phyloP scores from a whole-genome alignment of 202 grass and related monocot genomes.

The Hordeum pubiflorum region DNA sequence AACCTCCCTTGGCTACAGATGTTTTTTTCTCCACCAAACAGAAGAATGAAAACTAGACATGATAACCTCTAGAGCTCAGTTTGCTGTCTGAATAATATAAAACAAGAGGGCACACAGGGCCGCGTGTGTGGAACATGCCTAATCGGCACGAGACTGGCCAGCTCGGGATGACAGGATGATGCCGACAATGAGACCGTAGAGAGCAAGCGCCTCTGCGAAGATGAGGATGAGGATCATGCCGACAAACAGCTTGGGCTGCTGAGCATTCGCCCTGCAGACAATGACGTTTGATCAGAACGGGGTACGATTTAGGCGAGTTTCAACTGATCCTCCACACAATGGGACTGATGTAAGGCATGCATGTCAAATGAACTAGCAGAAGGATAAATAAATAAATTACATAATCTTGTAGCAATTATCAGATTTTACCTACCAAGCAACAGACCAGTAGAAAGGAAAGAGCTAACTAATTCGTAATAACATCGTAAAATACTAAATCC shows the following conservation, averaged over 20 bases:
- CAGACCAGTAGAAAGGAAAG: neutral
- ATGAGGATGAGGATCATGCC: constrained; percentile 99
- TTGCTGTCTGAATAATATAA: constrained; percentile 27
- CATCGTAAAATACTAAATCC: neutral
- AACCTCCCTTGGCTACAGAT: neutral
- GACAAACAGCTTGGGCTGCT: constrained; percentile 92
- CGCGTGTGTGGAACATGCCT: constrained; percentile 2
- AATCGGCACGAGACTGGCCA: constrained; percentile 84
- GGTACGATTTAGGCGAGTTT: neutral
- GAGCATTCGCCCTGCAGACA: constrained; percentile 73
- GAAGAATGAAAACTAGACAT: constrained; percentile 35
- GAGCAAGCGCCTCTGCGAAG: constrained; percentile 90
- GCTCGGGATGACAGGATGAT: constrained; percentile 96
- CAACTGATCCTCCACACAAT: neutral
- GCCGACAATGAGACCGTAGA: constrained; percentile 89
- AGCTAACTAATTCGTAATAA: neutral
- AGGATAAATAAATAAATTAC: neutral
- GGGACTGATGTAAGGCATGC: neutral
- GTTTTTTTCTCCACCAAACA: constrained; percentile 18
- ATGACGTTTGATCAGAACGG: neutral
- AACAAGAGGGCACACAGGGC: constrained; percentile 15
- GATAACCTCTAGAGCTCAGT: constrained; percentile 29
- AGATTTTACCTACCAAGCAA: neutral
- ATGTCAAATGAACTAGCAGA: neutral
- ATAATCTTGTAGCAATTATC: neutral